phyloP scores from a whole-genome alignment of 2,329 filamentous ascomycete genomes.

The Xylogone sp. region DNA sequence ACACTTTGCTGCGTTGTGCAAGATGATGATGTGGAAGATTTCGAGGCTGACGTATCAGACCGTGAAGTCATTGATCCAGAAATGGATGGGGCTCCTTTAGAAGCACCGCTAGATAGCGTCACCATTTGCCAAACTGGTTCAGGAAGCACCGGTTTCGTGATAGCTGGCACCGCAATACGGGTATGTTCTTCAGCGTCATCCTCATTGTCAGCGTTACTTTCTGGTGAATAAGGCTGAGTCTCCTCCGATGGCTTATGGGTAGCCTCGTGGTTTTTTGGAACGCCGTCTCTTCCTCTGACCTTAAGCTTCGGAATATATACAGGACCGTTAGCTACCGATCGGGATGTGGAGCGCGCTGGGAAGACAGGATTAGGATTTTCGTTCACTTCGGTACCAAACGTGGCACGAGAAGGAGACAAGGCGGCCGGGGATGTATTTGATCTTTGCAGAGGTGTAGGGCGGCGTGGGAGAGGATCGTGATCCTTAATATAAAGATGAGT shows the following conservation, averaged over 20 bases:
- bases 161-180: conserved; percentile 9
- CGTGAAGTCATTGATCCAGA: conserved; percentile 12
- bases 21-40: conserved; percentile 11
- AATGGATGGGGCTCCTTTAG: conserved; percentile 10
- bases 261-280: background rate
- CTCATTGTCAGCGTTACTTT: conserved; percentile 10
- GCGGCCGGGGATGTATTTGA: conserved; percentile 53
- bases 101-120: conserved; percentile 9
- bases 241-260: conserved; percentile 5
- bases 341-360: background rate
- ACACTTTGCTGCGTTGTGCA: conserved; percentile 11
- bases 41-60: conserved; percentile 17
- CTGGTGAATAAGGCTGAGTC: conserved; percentile 18
- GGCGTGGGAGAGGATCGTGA: conserved; percentile 8
- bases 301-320: background rate
- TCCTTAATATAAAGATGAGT: conserved; percentile 16
- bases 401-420: conserved; percentile 41
- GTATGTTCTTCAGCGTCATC: conserved; percentile 5
- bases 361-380: background rate
- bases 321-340: background rate
- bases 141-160: conserved; percentile 14
- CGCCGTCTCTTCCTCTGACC: background rate
- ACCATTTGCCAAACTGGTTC: conserved; percentile 24
- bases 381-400: conserved; percentile 13
- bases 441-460: conserved; percentile 29